Evolutionary conservation across 148 eudicot species (phyloP).

Genomic region (Fagopyrum esculentum): DNA sequence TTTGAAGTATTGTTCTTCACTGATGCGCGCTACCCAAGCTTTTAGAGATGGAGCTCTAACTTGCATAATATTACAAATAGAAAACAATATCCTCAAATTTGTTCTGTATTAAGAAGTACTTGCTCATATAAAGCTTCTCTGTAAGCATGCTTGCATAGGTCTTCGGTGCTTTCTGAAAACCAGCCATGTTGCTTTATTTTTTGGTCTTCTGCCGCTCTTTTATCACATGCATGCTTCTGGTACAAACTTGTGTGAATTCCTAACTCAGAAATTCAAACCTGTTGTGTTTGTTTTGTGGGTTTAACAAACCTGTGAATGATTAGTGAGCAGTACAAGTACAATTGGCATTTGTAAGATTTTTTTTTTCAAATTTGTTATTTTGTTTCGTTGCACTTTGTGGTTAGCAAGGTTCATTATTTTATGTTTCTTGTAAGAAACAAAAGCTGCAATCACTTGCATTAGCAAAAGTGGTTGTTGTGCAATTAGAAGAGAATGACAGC

Average conservation of each 20-base stretch:
- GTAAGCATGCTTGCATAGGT: background rate
- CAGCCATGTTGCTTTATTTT: background rate
- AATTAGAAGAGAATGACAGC: background rate
- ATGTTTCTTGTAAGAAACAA: background rate
- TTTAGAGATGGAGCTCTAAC: background rate
- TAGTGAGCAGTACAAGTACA: conserved; percentile 3
- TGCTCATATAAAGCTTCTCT: background rate
- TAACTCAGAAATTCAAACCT: background rate
- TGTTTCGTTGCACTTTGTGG: background rate
- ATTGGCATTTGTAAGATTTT: background rate
- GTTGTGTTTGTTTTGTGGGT: background rate
- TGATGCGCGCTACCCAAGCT: background rate
- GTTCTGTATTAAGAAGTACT: background rate
- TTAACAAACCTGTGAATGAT: background rate
- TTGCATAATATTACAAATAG: background rate
- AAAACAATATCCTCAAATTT: background rate
- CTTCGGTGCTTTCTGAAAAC: background rate
- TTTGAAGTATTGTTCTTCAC: background rate
- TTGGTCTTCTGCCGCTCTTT: background rate
- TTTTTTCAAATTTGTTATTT: background rate
- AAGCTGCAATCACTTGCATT: background rate
- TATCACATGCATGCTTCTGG: background rate
- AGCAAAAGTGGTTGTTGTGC: background rate
- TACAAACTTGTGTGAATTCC: background rate
- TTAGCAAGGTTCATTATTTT: background rate